Conservation (phyloP, 2,329 filamentous ascomycete species). For the Fusarium tuaranense region DNA sequence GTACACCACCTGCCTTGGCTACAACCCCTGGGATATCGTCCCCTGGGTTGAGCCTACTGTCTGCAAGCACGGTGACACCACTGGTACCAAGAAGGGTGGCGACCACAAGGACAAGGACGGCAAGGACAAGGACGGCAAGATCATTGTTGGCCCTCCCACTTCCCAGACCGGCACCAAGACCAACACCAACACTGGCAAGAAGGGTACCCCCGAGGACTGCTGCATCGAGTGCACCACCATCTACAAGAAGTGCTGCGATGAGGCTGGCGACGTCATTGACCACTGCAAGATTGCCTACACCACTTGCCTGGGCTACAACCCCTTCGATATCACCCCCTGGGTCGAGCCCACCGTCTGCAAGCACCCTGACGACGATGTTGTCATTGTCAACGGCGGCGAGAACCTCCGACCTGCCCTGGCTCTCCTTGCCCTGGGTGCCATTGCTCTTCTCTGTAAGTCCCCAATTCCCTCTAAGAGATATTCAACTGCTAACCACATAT, state of each 20-base stretch:
- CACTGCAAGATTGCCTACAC: conserved; percentile 28
- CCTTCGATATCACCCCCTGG: conserved; percentile 17
- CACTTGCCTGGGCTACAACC: conserved; percentile 32
- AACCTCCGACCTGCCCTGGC: conserved; percentile 29
- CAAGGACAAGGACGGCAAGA: background rate
- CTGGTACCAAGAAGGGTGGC: background rate
- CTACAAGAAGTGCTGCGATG: conserved; percentile 32
- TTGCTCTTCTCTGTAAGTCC: conserved; percentile 34
- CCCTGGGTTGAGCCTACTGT: conserved; percentile 30
- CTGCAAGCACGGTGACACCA: conserved; percentile 18
- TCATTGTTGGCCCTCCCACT: background rate
- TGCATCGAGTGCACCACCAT: conserved; percentile 16
- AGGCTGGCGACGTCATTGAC: conserved; percentile 22
- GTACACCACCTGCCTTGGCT: conserved; percentile 30
- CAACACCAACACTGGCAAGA: background rate
- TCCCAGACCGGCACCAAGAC: background rate
- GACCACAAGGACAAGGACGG: background rate
- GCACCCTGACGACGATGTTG: conserved; percentile 23
- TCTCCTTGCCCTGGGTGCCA: conserved; percentile 26
- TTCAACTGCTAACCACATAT: background rate
- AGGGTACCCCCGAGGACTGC: conserved; percentile 15
- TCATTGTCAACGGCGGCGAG: conserved; percentile 31
- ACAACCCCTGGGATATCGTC: conserved; percentile 24
- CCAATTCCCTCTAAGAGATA: fast-evolving
- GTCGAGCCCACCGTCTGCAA: conserved; percentile 35